These are phyloP conservation scores for Naegleria gruberi DNA, from an alignment of 208 protist genomes.

Conservation along the genomic window DNA sequence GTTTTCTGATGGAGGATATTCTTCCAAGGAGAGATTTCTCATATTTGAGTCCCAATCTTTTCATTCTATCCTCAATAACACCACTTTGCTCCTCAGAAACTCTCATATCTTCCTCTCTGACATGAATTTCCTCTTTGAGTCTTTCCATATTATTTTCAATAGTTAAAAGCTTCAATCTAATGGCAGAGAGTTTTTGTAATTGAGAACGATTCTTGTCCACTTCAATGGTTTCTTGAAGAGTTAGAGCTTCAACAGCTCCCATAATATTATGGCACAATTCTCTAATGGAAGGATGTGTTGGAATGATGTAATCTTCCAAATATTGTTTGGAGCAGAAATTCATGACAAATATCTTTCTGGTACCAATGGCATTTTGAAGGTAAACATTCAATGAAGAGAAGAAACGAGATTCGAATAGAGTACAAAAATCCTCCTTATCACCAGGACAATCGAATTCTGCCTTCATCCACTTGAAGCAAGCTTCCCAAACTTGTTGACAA, in stretches of 20 bases:
- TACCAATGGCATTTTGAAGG: neutral
- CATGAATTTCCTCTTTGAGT: neutral
- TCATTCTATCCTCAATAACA: neutral
- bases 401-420: neutral
- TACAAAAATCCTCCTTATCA: neutral
- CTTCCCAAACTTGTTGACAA: neutral
- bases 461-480: constrained; percentile 8
- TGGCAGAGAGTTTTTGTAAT: neutral
- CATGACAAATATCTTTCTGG: neutral
- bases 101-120: neutral
- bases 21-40: neutral
- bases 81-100: neutral
- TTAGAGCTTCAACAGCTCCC: neutral
- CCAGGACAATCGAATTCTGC: neutral
- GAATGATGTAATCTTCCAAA: neutral
- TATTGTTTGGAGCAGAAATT: neutral
- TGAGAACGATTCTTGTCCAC: neutral
- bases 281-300: neutral
- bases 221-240: neutral
- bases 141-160: constrained; percentile 11
- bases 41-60: neutral
- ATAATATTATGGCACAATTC: neutral
- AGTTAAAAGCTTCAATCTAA: neutral
- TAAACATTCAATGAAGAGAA: neutral
- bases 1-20: neutral